Conservation (phyloP, 108 stramenopile species). For the Fistulifera solaris region DNA sequence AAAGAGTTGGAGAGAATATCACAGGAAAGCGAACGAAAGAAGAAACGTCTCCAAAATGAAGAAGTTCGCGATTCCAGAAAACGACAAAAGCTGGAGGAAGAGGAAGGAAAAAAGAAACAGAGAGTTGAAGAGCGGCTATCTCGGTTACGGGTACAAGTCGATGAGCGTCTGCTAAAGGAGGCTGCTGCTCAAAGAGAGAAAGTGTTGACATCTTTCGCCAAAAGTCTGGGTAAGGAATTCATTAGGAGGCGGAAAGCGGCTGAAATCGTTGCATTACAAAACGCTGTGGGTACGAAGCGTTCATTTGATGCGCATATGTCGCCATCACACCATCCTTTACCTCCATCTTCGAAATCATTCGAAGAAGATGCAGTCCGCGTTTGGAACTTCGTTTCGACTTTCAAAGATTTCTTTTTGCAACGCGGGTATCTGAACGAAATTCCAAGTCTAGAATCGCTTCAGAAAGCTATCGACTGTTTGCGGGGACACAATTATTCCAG, state of each 20-base stretch:
- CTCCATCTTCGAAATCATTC: conserved; percentile 27
- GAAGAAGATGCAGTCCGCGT: conserved; percentile 67
- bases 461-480: conserved; percentile 51
- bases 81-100: conserved; percentile 57
- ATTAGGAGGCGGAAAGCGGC: conserved; percentile 54
- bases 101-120: conserved; percentile 60
- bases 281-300: not conserved
- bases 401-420: conserved; percentile 44
- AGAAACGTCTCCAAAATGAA: conserved; percentile 48
- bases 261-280: conserved; percentile 47
- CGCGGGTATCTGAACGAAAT: conserved; percentile 27
- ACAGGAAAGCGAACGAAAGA: conserved; percentile 30
- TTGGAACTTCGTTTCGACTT: conserved; percentile 76
- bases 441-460: conserved; percentile 61
- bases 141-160: conserved; percentile 56
- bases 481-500: conserved; percentile 10
- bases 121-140: conserved; percentile 63
- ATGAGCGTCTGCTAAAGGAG: conserved; percentile 73
- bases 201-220: conserved; percentile 46
- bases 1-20: conserved; percentile 17
- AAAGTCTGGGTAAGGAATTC: conserved; percentile 58
- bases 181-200: conserved; percentile 61
- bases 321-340: not conserved
- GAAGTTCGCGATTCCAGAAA: conserved; percentile 55
- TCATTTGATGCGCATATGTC: not conserved